Percentiles rank a stretch among this genome's conserved stretches.
phyloP scores from a whole-genome alignment of 371 early-diverging fungal genomes.

The Zopfochytrium polystomum region DNA sequence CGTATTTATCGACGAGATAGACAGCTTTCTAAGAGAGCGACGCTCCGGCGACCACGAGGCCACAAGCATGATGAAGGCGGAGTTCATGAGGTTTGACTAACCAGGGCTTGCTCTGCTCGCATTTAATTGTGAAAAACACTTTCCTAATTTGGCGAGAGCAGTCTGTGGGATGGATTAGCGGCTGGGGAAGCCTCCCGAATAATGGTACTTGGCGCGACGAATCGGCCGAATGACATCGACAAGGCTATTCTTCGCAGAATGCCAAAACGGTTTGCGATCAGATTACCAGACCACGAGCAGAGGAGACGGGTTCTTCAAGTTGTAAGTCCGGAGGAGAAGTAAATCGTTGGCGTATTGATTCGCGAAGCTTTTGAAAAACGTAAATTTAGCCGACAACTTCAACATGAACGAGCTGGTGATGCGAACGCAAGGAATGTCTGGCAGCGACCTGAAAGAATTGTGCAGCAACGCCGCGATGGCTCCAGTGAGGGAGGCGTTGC shows the following conservation, averaged over 20 bases:
- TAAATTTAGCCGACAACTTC: slow-evolving; percentile 66
- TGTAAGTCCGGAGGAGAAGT: slow-evolving; percentile 36
- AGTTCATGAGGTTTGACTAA: slow-evolving; percentile 96
- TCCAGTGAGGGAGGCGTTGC: slow-evolving; percentile 83
- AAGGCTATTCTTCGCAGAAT: slow-evolving; percentile 92
- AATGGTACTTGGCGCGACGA: slow-evolving; percentile 85
- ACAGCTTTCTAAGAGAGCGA: slow-evolving; percentile 92
- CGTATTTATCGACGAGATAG: slow-evolving; percentile 97
- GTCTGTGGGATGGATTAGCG: slow-evolving; percentile 94
- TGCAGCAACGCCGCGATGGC: slow-evolving; percentile 94
- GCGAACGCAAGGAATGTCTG: slow-evolving; percentile 84
- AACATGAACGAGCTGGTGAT: slow-evolving; percentile 70
- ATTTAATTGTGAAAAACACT: neutral
- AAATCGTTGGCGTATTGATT: neutral
- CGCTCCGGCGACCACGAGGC: slow-evolving; percentile 91
- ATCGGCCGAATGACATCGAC: slow-evolving; percentile 96
- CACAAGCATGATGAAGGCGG: slow-evolving; percentile 96
- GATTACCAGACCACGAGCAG: slow-evolving; percentile 85
- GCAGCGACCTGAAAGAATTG: slow-evolving; percentile 92
- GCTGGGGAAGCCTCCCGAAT: slow-evolving; percentile 38
- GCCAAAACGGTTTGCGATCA: slow-evolving; percentile 92
- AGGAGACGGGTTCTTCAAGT: slow-evolving; percentile 84
- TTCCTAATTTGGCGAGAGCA: slow-evolving; percentile 7
- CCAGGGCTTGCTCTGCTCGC: too few species aligned
- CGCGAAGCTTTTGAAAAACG: slow-evolving; percentile 66